Base-by-base conservation (phyloP, 768 basidiomycete genomes). In the Pleurotus pulmonarius region DNA sequence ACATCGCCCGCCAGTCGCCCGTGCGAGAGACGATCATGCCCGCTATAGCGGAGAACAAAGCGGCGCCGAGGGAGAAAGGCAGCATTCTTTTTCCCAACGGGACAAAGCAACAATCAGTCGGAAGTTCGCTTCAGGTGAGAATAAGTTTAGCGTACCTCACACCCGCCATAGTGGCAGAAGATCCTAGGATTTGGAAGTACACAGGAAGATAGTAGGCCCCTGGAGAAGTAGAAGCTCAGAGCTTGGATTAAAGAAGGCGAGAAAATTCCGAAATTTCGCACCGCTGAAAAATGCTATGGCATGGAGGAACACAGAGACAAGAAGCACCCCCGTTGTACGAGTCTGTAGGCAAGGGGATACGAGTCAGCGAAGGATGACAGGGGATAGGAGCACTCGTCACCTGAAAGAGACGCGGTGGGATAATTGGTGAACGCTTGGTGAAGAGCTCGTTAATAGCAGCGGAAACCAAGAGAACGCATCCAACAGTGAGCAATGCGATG, bases 171-270 rank as follows among this genome's bases (percentile, higher is more conserved):
- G 88, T 90, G 5, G 90, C 88, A 6, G 87, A 87, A 0, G 88
- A 76, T 0, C 90, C 90, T 11, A 91, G 78, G 2, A 87, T 81
- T 72, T 93, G 90, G 69, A 79, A 93, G 65, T 87, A 93, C 2
- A 92, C 65, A 1, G 90, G 90, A 5, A 92, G 75, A 62, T 91
- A 91, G 64, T 73, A 87, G 44, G 83, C 80, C 26, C 78, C 80
- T 79, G 34, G 9, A 20, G 29, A 22, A 9, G 7, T 6, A 13
- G 26, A 29, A 45, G 43, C 39, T 37, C 38, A 41, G 37, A 38
- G 43, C 22, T 44, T 15, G 7, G n/a, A 29, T 29, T 9, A 11
- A 29, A 29, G 26, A 39, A 37, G 38, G 34, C 46, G 26, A 26
- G 20, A 48, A 8, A 20, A 55, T 26, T 52, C 11, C 25, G 11